phyloP scores from a whole-genome alignment of 129 eudicot genomes.

The Saposhnikovia divaricata region DNA sequence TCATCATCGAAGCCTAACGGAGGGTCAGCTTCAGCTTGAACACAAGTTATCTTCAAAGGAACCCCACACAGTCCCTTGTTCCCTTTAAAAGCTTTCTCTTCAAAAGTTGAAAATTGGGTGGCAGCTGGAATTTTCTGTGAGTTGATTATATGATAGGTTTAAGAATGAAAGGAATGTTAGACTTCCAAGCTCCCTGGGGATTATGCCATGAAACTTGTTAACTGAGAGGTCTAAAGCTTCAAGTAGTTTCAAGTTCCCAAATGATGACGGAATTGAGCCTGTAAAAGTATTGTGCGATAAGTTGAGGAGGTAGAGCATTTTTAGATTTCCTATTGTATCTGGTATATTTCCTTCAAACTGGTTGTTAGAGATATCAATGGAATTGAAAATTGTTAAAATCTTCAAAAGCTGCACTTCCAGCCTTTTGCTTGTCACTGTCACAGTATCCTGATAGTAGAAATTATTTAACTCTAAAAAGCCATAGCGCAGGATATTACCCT shows the following conservation, averaged over 20 bases:
- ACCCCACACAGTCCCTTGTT: slow-evolving; percentile 27
- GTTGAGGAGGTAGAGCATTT: slow-evolving; percentile 37
- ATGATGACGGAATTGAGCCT: slow-evolving; percentile 46
- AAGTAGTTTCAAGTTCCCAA: slow-evolving; percentile 40
- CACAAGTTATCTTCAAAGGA: slow-evolving; percentile 10
- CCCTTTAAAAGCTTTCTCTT: slow-evolving; percentile 30
- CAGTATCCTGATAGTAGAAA: slow-evolving; percentile 45
- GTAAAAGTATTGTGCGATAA: slow-evolving; percentile 41
- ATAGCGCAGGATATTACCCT: slow-evolving; percentile 16
- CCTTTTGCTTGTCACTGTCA: slow-evolving; percentile 45
- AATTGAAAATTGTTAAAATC: slow-evolving; percentile 41
- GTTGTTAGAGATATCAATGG: slow-evolving; percentile 54
- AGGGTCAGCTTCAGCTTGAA: neutral
- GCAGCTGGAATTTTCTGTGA: slow-evolving; percentile 48
- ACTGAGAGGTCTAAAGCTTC: slow-evolving; percentile 60
- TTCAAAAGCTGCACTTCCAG: slow-evolving; percentile 37
- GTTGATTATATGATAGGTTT: slow-evolving; percentile 45
- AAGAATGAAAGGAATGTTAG: slow-evolving; percentile 43
- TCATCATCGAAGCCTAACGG: neutral
- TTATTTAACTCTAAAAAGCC: neutral
- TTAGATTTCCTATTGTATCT: slow-evolving; percentile 32
- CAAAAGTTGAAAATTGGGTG: slow-evolving; percentile 38
- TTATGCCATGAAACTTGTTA: slow-evolving; percentile 43
- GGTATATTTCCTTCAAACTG: slow-evolving; percentile 47
- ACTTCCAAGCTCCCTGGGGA: slow-evolving; percentile 30